Conservation (phyloP, 2,329 filamentous ascomycete species). For the Talaromyces sp. region DNA sequence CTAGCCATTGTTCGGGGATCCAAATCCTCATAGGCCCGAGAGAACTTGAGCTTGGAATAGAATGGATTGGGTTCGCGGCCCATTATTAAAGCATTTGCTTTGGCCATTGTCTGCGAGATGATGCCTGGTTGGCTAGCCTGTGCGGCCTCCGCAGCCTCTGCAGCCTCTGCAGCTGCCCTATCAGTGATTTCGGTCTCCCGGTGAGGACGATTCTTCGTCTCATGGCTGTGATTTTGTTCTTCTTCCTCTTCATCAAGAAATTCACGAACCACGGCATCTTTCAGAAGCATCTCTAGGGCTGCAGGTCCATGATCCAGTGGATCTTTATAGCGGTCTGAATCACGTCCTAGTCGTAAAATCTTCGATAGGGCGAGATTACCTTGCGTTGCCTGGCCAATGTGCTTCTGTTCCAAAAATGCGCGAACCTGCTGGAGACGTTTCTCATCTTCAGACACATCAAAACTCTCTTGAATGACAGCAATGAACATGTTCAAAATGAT, state of each 20-base stretch:
- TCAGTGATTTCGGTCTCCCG: slow-evolving; percentile 34
- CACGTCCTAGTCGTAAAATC: slow-evolving; percentile 65
- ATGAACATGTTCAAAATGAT: slow-evolving; percentile 99
- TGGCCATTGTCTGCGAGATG: slow-evolving; percentile 65
- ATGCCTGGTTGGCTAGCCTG: slow-evolving; percentile 59
- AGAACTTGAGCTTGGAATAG: slow-evolving; percentile 77
- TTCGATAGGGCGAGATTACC: slow-evolving; percentile 68
- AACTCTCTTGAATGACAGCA: slow-evolving; percentile 99
- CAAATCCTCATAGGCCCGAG: slow-evolving; percentile 72
- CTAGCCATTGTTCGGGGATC: slow-evolving; percentile 87
- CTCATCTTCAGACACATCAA: slow-evolving; percentile 97
- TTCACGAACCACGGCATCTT: slow-evolving; percentile 91
- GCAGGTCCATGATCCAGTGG: slow-evolving; percentile 89
- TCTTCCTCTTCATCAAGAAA: slow-evolving; percentile 77
- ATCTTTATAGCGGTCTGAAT: slow-evolving; percentile 67
- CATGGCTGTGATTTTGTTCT: slow-evolving; percentile 21
- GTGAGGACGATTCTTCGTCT: slow-evolving; percentile 20
- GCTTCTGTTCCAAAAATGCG: slow-evolving; percentile 88
- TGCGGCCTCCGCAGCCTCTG: slow-evolving; percentile 16
- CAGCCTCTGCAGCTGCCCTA: slow-evolving; percentile 39
- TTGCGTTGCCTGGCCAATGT: slow-evolving; percentile 69
- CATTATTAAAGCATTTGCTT: slow-evolving; percentile 58
- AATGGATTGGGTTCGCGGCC: slow-evolving; percentile 89
- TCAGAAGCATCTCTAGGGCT: slow-evolving; percentile 93
- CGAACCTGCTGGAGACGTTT: slow-evolving; percentile 96